A percentile compares a stretch with the other conserved stretches of the same genome.
phyloP scores from a whole-genome alignment of 306 rosid species.

The Hippophae gyantsensis region DNA sequence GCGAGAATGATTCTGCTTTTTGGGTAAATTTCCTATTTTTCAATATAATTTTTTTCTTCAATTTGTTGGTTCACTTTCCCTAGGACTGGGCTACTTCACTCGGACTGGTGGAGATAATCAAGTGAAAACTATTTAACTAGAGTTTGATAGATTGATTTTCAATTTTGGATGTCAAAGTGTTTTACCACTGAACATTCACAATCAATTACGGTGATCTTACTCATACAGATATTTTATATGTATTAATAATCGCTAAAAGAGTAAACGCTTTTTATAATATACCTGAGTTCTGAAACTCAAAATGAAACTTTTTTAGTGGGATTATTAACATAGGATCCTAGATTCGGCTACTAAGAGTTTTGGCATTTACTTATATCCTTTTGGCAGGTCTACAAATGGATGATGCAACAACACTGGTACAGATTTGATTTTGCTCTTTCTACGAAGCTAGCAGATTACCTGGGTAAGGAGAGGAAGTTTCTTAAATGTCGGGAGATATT shows the following conservation, averaged over 20 bases:
- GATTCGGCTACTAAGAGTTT: slow-evolving; percentile 5
- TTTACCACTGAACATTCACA: background rate
- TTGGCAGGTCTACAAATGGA: slow-evolving; percentile 86
- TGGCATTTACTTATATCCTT: background rate
- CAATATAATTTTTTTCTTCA: background rate
- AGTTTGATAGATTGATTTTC: background rate
- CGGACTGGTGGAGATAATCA: background rate
- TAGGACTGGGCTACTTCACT: background rate
- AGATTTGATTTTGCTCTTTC: slow-evolving; percentile 78
- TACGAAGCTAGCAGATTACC: slow-evolving; percentile 78
- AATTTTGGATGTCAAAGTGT: background rate
- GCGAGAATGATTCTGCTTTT: slow-evolving; percentile 69
- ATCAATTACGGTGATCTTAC: background rate
- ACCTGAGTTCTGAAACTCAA: too few relatives aligned
- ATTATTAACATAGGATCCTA: background rate
- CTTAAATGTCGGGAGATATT: slow-evolving; percentile 87
- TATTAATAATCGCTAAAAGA: too few relatives aligned
- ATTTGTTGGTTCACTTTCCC: background rate
- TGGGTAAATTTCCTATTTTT: slow-evolving; percentile 26
- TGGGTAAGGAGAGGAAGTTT: slow-evolving; percentile 86
- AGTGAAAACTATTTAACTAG: background rate
- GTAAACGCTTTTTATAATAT: too few relatives aligned
- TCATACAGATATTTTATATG: background rate
- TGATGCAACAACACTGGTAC: slow-evolving; percentile 79
- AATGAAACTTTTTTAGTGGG: background rate